Base-by-base conservation (phyloP, 495 filamentous ascomycete genomes). In the Neurospora cerealis region DNA sequence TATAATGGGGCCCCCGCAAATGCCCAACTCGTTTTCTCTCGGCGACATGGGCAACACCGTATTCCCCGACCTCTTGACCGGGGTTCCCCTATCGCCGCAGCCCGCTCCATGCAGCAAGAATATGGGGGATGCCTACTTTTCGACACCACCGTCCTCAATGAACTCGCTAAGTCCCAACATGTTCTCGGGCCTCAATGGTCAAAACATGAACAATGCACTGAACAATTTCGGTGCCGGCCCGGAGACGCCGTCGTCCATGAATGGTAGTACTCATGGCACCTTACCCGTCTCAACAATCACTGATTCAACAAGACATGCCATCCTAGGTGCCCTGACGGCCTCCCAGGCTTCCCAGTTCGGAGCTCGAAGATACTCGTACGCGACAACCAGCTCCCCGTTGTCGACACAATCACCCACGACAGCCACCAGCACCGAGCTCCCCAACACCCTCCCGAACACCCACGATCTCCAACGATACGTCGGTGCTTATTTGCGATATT, bases 401-500 rank as follows among this genome's bases (percentile, higher is more conserved):
- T 90, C 91, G 34, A 83, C 88, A 66, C 85, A 86, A 48, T 81
- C 84, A 69, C 78, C 84, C 36, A 78, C 82, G 76, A 86, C 84
- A 74, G 83, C 80, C 81, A 87, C 81, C 82, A 81, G 79, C 75
- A 77, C 84, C 78, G 86, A 89, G 77, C 84, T 78, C n/a, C 73
- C 76, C 69, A 81, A 79, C 75, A 87, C 78, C 78, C 81, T 98
- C 69, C 96, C 96, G 41, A 95, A 88, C 81, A 97, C 94, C n/a
- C 86, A 89, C 75, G 94, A 98, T 80, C 89, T 99, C 73, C 94
- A 97, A 80, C 92, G 96, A 76, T 98, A 93, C 80, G 92, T 98
- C 73, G 89, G 89, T 48, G 92, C 95, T 70, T 99, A 98, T 84
- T 91, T 99, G 75, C 91, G 91, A 77, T 97, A 95, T 80, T 97